Conservation (phyloP, 345 rosid genomes). For the Linum trigynum region DNA sequence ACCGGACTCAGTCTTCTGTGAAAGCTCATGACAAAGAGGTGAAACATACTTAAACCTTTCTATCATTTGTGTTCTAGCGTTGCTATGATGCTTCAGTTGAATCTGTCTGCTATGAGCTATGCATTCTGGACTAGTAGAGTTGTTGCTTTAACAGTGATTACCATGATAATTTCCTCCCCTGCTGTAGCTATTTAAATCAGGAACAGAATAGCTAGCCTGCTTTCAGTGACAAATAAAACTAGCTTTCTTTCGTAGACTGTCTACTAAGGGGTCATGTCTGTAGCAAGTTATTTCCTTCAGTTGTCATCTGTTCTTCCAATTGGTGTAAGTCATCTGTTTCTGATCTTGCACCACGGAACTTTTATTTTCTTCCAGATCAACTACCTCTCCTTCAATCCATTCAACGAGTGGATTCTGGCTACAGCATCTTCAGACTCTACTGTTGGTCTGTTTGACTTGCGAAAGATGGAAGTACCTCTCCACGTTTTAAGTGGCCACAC, state of each 20-base stretch:
- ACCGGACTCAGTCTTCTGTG: constrained; percentile 47
- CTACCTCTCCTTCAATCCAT: constrained; percentile 77
- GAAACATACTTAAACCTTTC: constrained; percentile 4
- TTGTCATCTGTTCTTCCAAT: background rate
- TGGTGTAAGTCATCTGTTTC: background rate
- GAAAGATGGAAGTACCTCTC: constrained; percentile 58
- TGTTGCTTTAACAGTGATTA: no score
- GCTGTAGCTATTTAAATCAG: no score
- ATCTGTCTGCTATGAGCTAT: background rate
- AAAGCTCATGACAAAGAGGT: constrained; percentile 92
- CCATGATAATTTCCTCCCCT: no score
- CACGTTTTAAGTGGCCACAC: constrained; percentile 65
- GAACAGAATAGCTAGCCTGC: no score
- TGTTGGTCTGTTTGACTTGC: constrained; percentile 65
- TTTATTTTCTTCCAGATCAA: constrained; percentile 39
- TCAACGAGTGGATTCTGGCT: constrained; percentile 79
- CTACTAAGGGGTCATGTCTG: no score
- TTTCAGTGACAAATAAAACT: no score
- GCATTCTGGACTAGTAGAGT: background rate
- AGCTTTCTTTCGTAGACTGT: no score
- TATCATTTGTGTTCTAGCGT: background rate
- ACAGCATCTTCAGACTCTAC: constrained; percentile 90
- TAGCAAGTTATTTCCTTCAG: constrained; percentile 4
- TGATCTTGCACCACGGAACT: background rate
- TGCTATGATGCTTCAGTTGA: background rate